Percentiles rank a stretch among this genome's conserved stretches.
Conservation (phyloP, 257 asterid species). For the Salvia hispanica region DNA sequence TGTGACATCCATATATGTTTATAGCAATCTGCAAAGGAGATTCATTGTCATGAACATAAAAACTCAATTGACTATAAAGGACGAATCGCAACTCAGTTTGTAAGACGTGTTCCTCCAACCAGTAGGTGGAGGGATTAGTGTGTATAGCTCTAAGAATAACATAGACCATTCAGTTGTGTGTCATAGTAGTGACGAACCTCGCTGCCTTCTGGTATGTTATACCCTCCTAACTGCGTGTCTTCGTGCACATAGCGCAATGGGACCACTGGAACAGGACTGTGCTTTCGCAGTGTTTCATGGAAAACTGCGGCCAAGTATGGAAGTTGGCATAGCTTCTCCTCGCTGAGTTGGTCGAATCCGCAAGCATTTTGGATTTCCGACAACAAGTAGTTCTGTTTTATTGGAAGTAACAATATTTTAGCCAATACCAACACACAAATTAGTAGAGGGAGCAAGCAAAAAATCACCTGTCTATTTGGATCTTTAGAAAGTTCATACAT, state of each 20-base stretch:
- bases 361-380: constrained; percentile 58
- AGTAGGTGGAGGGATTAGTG: too few relatives aligned
- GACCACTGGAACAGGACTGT: constrained; percentile 75
- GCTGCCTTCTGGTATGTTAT: constrained; percentile 63
- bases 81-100: too few relatives aligned
- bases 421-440: neutral
- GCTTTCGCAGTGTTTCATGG: constrained; percentile 78
- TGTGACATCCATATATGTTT: constrained; percentile 82
- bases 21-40: constrained; percentile 62
- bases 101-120: too few relatives aligned
- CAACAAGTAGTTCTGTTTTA: constrained; percentile 50
- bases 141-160: too few relatives aligned
- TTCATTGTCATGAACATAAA: neutral
- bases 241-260: constrained; percentile 81
- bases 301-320: constrained; percentile 83
- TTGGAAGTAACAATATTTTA: neutral
- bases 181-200: constrained; percentile 50
- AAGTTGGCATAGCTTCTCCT: constrained; percentile 67
- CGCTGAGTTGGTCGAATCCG: constrained; percentile 54
- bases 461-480: constrained; percentile 64
- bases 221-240: constrained; percentile 82
- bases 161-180: too few relatives aligned
- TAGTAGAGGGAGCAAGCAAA: neutral
- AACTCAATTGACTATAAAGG: too few relatives aligned
- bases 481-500: constrained; percentile 82